phyloP scores from a whole-genome alignment of 352 stramenopile genomes.

The Globisporangium spinosum region DNA sequence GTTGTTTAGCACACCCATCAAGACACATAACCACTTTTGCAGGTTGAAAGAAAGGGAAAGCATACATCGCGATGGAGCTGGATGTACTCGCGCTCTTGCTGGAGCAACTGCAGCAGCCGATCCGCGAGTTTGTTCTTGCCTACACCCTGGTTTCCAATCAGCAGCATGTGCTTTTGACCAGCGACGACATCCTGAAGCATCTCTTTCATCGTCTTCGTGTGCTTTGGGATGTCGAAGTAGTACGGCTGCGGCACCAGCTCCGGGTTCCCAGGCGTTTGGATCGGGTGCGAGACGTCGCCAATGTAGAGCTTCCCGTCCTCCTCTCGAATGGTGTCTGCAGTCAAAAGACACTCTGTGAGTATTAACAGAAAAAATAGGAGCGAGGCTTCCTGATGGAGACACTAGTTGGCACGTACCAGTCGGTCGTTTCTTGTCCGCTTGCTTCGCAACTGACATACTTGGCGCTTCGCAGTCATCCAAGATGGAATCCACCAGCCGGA shows the following conservation, averaged over 20 bases:
- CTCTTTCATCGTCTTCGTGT: slow-evolving; percentile 83
- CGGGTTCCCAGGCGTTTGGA: slow-evolving; percentile 42
- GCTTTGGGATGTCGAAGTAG: slow-evolving; percentile 90
- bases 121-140: slow-evolving; percentile 96
- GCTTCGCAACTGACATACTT: not conserved
- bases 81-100: slow-evolving; percentile 95
- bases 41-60: slow-evolving; percentile 7
- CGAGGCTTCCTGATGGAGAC: too few species aligned
- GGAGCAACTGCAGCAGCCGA: slow-evolving; percentile 82
- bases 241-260: slow-evolving; percentile 87
- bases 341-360: not conserved
- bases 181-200: slow-evolving; percentile 82
- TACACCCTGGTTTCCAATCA: slow-evolving; percentile 94
- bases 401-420: slow-evolving; percentile 7
- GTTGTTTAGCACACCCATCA: not conserved
- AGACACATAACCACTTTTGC: not conserved
- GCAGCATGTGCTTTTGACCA: slow-evolving; percentile 88
- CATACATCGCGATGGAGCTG: slow-evolving; percentile 94
- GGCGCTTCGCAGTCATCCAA: slow-evolving; percentile 47
- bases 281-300: slow-evolving; percentile 55
- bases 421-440: not conserved
- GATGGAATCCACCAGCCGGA: slow-evolving; percentile 43
- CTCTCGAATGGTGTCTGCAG: slow-evolving; percentile 38
- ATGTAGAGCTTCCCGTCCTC: slow-evolving; percentile 47
- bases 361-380: not conserved